Base-by-base conservation (phyloP, 1,284 basidiomycete species). In the Mycena sp. region DNA sequence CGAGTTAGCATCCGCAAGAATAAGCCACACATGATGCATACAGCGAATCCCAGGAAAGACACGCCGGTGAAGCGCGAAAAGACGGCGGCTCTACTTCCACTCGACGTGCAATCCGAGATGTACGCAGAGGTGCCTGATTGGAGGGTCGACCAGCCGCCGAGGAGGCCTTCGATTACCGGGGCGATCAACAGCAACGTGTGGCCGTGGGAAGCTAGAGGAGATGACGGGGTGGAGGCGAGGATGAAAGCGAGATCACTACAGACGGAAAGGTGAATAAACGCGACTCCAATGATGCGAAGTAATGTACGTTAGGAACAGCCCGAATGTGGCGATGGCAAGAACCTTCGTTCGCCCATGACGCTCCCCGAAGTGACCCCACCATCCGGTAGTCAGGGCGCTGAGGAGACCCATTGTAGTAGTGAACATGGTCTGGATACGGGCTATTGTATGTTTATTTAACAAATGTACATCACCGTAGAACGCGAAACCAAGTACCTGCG, bases 91-190 rank as follows among this genome's bases (percentile, higher is more conserved):
- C 94, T 86, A 21, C 92, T 94, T 45, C 93, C 94, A 60, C 90
- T 84, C 4, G 92, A 92, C 1, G 94, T 95, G 72, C 92, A 92
- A 72, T 96, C 94, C 16, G 90, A 91, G 49, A 94, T 81, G 74
- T 96, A 98, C 1, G 95, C 93, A 30, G 92, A 89, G 41, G 89
- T 88, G 0, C 92, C 89, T 2, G 91, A 89, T 63, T 90, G 87
- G 11, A 95, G 78, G 0, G 93, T 91, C 6, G 91, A 87, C 84
- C 91, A 92, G n/a, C 96, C 94, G 23, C 96, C 96, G 4, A 96
- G 82, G 3, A 90, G 73, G 16, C 96, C 96, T 71, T 98, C 95
- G 28, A 95, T 78, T 29, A 90, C 76, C 0, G 95, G 92, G 2
- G 94, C 91, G 48, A 96, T 68, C 21, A 97, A 78, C n/a, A 98